phyloP scores from a whole-genome alignment of 805 yeast species.

The Yamadazyma kitorensis region DNA sequence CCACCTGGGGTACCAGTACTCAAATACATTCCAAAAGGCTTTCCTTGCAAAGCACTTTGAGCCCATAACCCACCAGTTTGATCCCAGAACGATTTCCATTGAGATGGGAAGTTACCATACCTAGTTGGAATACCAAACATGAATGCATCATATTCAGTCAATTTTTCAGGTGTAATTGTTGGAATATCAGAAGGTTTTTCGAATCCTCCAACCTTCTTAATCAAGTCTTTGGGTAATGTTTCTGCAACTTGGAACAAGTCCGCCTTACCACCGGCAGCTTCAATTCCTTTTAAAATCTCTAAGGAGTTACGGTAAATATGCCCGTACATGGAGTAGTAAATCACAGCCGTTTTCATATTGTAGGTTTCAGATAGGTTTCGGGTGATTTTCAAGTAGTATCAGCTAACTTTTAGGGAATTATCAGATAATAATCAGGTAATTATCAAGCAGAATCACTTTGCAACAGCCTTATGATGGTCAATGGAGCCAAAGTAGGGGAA shows the following conservation, averaged over 20 bases:
- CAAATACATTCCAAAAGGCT: constrained; percentile 69
- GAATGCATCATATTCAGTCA: constrained; percentile 71
- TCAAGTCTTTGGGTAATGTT: constrained; percentile 60
- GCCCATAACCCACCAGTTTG: constrained; percentile 80
- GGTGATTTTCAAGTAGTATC: neutral
- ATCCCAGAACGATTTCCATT: constrained; percentile 73
- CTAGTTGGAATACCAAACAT: constrained; percentile 85
- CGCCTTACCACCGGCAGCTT: constrained; percentile 66
- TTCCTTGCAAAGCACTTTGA: constrained; percentile 64
- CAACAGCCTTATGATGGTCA: neutral
- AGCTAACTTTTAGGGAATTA: neutral
- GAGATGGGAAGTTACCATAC: constrained; percentile 78
- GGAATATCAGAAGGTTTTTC: constrained; percentile 44
- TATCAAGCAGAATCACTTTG: neutral
- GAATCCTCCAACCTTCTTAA: constrained; percentile 59
- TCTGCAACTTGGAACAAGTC: constrained; percentile 73
- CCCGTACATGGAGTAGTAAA: constrained; percentile 70
- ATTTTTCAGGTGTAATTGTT: constrained; percentile 55
- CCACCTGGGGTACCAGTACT: constrained; percentile 78
- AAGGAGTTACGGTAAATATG: constrained; percentile 70
- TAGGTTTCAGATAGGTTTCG: neutral
- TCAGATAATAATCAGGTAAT: too few species aligned
- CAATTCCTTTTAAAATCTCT: constrained; percentile 63
- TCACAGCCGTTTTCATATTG: constrained; percentile 33
- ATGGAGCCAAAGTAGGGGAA: neutral